Conservation (phyloP, 495 filamentous ascomycete genomes). For the Talaromyces trachyspermus region DNA sequence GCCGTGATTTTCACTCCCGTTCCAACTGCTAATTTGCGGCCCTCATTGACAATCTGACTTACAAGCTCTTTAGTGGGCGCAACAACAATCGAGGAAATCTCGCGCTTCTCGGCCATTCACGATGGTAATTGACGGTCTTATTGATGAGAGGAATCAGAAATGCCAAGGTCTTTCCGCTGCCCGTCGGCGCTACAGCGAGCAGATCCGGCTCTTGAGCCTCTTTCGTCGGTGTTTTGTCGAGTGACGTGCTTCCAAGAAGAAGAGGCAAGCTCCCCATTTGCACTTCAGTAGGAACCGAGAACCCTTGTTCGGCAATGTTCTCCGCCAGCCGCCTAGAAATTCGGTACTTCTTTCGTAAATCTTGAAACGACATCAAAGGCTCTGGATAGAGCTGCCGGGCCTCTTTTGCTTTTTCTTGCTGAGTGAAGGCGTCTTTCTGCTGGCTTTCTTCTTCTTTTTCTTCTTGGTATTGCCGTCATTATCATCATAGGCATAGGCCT, state of each 20-base stretch:
- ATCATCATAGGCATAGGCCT: constrained; percentile 37
- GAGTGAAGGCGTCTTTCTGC: constrained; percentile 32
- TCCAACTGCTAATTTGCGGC: constrained; percentile 66
- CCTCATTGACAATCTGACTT: constrained; percentile 87
- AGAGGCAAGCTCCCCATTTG: constrained; percentile 82
- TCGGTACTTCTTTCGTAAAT: constrained; percentile 61
- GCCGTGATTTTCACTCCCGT: constrained; percentile 74
- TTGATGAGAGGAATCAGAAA: constrained; percentile 86
- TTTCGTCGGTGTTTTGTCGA: constrained; percentile 9
- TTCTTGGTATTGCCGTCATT: constrained; percentile 11
- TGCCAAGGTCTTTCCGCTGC: constrained; percentile 93
- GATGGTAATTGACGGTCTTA: constrained; percentile 50
- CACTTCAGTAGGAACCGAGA: constrained; percentile 82
- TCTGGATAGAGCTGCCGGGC: constrained; percentile 57
- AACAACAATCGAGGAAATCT: constrained; percentile 60
- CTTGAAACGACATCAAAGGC: constrained; percentile 68
- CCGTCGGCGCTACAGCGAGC: constrained; percentile 83
- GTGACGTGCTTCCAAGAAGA: constrained; percentile 44
- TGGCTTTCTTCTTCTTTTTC: constrained; percentile 46
- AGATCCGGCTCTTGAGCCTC: constrained; percentile 54
- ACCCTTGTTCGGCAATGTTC: constrained; percentile 80
- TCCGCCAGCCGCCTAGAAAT: constrained; percentile 62
- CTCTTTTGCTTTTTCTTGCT: constrained; percentile 47
- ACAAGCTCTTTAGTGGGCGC: constrained; percentile 92
- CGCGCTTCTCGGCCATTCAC: constrained; percentile 39